These are phyloP conservation scores for Amphicarpaea edgeworthii DNA, from an alignment of 306 rosid genomes.

Conservation along the genomic window DNA sequence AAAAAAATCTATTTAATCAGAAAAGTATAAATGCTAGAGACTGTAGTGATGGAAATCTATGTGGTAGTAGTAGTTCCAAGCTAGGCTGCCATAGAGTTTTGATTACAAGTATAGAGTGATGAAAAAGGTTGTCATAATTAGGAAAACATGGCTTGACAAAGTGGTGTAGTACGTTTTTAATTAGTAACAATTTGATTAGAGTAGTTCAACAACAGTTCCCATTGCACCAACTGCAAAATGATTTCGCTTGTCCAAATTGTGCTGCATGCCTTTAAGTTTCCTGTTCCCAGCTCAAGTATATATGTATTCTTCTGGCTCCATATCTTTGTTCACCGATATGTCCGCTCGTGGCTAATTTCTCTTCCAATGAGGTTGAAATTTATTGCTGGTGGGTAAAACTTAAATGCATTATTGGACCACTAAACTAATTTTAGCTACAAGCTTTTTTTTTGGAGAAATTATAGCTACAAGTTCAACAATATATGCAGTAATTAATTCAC, in stretches of 20 bases:
- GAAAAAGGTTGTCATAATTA: slow-evolving; percentile 54
- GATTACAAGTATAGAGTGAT: slow-evolving; percentile 12
- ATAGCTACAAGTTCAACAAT: slow-evolving; percentile 13
- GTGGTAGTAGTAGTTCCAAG: too few relatives aligned
- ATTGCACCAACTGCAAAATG: slow-evolving; percentile 17
- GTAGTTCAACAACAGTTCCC: neutral
- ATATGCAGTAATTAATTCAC: too few relatives aligned
- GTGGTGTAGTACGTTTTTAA: slow-evolving; percentile 23
- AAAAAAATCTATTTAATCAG: neutral
- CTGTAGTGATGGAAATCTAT: neutral
- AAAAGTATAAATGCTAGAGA: slow-evolving; percentile 2
- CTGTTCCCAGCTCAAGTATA: too few relatives aligned
- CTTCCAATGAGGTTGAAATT: neutral
- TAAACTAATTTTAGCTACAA: neutral
- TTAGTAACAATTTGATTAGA: slow-evolving; percentile 28
- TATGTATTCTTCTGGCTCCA: neutral
- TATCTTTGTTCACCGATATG: slow-evolving; percentile 4
- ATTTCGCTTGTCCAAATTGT: slow-evolving; percentile 23
- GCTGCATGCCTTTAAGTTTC: neutral
- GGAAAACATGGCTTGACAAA: slow-evolving; percentile 42
- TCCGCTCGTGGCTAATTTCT: neutral
- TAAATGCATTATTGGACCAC: slow-evolving; percentile 23
- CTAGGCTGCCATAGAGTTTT: slow-evolving; percentile 13
- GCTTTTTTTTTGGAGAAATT: neutral
- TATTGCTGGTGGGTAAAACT: slow-evolving; percentile 6